These are phyloP conservation scores for Hirsutella rhossiliensis DNA, from an alignment of 2,329 filamentous ascomycete species.

Conservation along the genomic window DNA sequence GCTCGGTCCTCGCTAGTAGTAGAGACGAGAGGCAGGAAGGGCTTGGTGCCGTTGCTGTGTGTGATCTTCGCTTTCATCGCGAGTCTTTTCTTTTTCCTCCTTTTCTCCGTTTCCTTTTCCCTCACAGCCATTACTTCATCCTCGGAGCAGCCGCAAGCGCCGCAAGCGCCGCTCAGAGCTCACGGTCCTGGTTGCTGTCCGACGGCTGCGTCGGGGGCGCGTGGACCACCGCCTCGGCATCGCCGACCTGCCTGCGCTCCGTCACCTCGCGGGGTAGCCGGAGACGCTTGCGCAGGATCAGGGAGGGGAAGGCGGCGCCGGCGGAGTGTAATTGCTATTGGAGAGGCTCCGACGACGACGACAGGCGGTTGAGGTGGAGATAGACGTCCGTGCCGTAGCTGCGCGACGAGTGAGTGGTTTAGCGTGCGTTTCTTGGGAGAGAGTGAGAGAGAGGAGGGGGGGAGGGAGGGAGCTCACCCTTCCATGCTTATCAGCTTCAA, in stretches of 20 bases:
- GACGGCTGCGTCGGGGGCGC: conserved; percentile 19
- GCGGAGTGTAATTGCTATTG: conserved; percentile 70
- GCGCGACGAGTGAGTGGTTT: conserved; percentile 3
- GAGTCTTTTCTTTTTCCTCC: not conserved
- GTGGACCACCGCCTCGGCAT: conserved; percentile 68
- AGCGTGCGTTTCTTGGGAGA: conserved; percentile 3
- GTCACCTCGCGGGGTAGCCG: conserved; percentile 59
- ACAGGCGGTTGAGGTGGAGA: conserved; percentile 90
- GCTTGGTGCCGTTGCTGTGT: no score
- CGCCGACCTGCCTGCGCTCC: conserved; percentile 81
- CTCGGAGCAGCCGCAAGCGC: not conserved
- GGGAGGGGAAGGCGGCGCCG: conserved; percentile 19
- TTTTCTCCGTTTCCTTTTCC: not conserved
- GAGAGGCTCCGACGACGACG: conserved; percentile 87
- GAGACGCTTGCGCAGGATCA: conserved; percentile 50
- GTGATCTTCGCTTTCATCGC: no score
- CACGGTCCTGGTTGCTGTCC: conserved; percentile 17
- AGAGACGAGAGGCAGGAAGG: no score
- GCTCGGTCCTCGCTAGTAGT: no score
- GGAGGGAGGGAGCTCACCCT: conserved; percentile 49
- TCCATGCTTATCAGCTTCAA: conserved; percentile 99
- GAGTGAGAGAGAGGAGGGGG: not conserved
- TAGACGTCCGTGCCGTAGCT: conserved; percentile 98
- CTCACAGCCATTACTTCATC: not conserved
- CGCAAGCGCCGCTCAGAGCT: conserved; percentile 21